These are phyloP conservation scores for Crassisporium funariophilum DNA, from an alignment of 768 basidiomycete genomes.

Conservation along the genomic window DNA sequence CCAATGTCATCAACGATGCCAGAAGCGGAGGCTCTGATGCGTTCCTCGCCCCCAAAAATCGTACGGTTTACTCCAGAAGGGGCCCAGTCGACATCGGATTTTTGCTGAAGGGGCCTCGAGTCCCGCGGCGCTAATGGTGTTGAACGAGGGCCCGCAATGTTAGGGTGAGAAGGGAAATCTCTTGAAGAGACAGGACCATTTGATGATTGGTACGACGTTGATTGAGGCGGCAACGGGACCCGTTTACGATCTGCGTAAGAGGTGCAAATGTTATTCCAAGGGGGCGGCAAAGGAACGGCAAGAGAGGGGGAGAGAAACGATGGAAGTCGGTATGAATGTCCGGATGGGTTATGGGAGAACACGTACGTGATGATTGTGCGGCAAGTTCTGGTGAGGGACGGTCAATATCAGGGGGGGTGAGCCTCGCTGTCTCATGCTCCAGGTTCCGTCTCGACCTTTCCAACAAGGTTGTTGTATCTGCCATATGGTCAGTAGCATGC, in stretches of 20 bases:
- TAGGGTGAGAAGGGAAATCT: slow-evolving; percentile 10
- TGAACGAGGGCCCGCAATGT: too few species aligned
- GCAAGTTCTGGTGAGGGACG: slow-evolving; percentile 16
- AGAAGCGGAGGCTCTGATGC: too few species aligned
- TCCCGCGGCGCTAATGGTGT: too few species aligned
- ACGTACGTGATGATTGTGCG: slow-evolving; percentile 35
- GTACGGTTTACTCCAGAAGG: neutral
- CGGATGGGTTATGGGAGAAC: slow-evolving; percentile 18
- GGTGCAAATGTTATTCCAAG: slow-evolving; percentile 3
- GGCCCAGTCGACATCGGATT: neutral
- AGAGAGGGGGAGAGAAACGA: slow-evolving; percentile 14
- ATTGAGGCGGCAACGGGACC: slow-evolving; percentile 48
- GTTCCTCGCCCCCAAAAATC: neutral
- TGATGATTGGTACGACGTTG: slow-evolving; percentile 30
- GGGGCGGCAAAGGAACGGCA: slow-evolving; percentile 7
- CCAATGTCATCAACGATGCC: neutral
- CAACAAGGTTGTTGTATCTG: neutral
- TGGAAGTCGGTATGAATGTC: slow-evolving; percentile 18
- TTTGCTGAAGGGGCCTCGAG: too few species aligned
- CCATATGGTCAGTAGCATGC: slow-evolving; percentile 6
- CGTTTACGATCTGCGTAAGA: slow-evolving; percentile 38
- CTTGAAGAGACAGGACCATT: slow-evolving; percentile 5
- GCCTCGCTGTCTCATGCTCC: neutral
- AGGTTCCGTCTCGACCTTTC: slow-evolving; percentile 3
- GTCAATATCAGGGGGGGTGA: neutral